Percentiles rank a stretch among this genome's conserved stretches.
Evolutionary conservation across 1,139 yeast genomes (phyloP).

Genomic region (Sugiyamaella pinicola): DNA sequence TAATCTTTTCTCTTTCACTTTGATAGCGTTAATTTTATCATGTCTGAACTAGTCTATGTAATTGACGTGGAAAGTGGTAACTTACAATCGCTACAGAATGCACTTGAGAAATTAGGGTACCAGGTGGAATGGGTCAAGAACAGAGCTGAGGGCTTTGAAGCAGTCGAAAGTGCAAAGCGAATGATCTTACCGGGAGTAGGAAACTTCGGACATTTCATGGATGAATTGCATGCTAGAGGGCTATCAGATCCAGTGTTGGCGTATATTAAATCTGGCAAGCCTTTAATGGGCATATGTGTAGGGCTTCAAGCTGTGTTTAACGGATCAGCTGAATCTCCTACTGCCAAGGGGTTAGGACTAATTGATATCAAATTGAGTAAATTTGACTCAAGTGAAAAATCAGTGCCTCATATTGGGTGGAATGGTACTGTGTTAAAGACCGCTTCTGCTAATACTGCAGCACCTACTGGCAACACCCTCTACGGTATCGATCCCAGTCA

Average conservation of each 20-base stretch:
- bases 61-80: conserved; percentile 97
- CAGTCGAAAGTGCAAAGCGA: conserved; percentile 37
- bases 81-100: conserved; percentile 83
- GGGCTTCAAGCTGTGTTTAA: conserved; percentile 84
- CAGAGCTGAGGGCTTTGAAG: conserved; percentile 38
- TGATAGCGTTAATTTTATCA: neutral
- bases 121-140: conserved; percentile 47
- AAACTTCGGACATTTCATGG: conserved; percentile 89
- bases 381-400: conserved; percentile 64
- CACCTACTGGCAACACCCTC: conserved; percentile 43
- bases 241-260: conserved; percentile 64
- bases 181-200: conserved; percentile 88
- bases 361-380: conserved; percentile 56
- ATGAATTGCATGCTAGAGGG: conserved; percentile 60
- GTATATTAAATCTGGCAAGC: conserved; percentile 72
- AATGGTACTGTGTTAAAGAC: conserved; percentile 49
- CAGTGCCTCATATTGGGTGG: conserved; percentile 98
- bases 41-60: conserved; percentile 55
- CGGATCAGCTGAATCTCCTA: conserved; percentile 74
- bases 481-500: conserved; percentile 65
- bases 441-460: conserved; percentile 20
- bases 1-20: neutral
- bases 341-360: conserved; percentile 57
- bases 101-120: conserved; percentile 76
- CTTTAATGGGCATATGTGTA: conserved; percentile 95